Evolutionary conservation across 177 flowering plant species (phyloP).

Genomic region (Vitis hybrid): DNA sequence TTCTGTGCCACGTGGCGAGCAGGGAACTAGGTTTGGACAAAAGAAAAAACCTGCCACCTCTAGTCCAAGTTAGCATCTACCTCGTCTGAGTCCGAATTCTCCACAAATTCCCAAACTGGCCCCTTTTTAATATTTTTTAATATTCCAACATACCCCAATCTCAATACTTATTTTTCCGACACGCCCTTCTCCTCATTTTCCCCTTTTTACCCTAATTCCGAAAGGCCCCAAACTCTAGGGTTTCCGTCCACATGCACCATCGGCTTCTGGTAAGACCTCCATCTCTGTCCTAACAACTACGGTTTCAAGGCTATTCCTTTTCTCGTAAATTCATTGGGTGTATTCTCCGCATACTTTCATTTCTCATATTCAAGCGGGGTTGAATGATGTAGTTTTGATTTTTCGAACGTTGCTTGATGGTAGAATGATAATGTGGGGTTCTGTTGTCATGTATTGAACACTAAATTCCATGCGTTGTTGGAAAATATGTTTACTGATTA

Average conservation of each 20-base stretch:
- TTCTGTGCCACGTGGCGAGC: no score
- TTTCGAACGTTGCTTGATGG: background rate
- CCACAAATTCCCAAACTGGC: slow-evolving; percentile 7
- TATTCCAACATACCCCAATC: slow-evolving; percentile 1
- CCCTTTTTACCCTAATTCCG: slow-evolving; percentile 19
- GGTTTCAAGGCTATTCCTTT: background rate
- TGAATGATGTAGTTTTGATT: background rate
- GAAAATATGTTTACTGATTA: background rate
- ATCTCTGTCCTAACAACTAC: background rate
- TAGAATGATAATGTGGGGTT: background rate
- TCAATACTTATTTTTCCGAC: background rate
- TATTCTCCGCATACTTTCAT: no score
- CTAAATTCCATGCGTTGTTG: background rate
- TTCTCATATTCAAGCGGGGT: background rate
- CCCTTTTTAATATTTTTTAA: background rate
- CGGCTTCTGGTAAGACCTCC: slow-evolving; percentile 18
- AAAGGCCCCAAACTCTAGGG: slow-evolving; percentile 33
- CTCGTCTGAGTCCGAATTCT: background rate
- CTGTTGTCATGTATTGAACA: background rate
- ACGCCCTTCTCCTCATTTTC: background rate
- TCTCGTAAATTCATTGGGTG: background rate
- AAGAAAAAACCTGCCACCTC: background rate
- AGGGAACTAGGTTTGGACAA: no score
- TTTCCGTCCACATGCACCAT: slow-evolving; percentile 20
- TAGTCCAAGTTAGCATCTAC: background rate